Percentiles rank a stretch among this genome's conserved stretches.
phyloP scores from a whole-genome alignment of 305 asterid genomes.

The Fraxinus albicans region DNA sequence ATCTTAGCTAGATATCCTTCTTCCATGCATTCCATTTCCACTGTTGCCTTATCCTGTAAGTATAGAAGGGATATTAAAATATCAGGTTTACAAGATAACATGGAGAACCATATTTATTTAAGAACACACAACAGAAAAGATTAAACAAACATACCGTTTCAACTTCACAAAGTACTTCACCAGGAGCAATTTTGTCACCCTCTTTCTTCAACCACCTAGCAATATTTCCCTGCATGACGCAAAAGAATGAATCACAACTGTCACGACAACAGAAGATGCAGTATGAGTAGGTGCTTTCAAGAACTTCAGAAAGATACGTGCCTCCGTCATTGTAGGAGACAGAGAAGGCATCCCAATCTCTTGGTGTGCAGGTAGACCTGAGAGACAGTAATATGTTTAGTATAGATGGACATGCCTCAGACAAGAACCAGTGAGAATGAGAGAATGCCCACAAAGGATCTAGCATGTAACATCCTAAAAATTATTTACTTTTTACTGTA shows the following conservation, averaged over 20 bases:
- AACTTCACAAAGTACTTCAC: conserved; percentile 99
- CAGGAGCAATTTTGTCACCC: conserved; percentile 93
- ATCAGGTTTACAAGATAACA: conserved; percentile 20
- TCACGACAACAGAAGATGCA: conserved; percentile 9
- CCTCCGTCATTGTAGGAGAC: conserved; percentile 99
- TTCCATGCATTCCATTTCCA: conserved; percentile 99
- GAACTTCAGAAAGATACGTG: conserved; percentile 27
- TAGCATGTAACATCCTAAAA: background rate
- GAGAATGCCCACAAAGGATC: background rate
- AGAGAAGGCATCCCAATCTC: conserved; percentile 99
- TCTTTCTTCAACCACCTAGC: conserved; percentile 99
- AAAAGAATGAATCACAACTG: conserved; percentile 15
- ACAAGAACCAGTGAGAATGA: background rate
- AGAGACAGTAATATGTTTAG: conserved; percentile 27
- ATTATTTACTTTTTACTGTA: no score
- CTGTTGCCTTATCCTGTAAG: conserved; percentile 92
- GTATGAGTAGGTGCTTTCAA: conserved; percentile 1
- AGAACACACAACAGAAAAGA: conserved; percentile 17
- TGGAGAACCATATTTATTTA: conserved; percentile 6
- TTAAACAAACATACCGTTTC: conserved; percentile 73
- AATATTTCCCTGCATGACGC: conserved; percentile 73
- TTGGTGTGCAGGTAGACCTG: conserved; percentile 96
- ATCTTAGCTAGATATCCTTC: conserved; percentile 98
- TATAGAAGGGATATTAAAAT: conserved; percentile 14
- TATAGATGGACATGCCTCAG: conserved; percentile 16